phyloP scores from a whole-genome alignment of 1,139 yeast genomes.

The Hansenula sp. region DNA sequence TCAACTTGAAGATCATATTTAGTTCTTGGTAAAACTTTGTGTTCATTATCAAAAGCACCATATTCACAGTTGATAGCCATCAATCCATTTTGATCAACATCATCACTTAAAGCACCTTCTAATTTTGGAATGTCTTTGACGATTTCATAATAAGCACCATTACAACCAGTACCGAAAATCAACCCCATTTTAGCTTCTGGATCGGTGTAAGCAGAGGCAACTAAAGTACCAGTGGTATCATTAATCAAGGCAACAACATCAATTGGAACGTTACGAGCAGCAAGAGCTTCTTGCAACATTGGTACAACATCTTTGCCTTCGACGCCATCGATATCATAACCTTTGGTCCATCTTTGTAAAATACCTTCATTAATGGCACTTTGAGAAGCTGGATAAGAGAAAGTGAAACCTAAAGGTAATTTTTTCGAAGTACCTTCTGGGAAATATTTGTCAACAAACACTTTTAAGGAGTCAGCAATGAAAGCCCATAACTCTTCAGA shows the following conservation, averaged over 20 bases:
- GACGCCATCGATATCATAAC: conserved; percentile 89
- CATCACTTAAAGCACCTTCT: conserved; percentile 63
- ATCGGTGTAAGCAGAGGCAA: conserved; percentile 92
- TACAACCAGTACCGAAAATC: conserved; percentile 97
- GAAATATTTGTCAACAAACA: conserved; percentile 56
- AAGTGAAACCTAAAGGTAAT: conserved; percentile 90
- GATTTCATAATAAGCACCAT: conserved; percentile 91
- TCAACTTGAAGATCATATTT: conserved; percentile 81
- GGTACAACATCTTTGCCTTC: conserved; percentile 96
- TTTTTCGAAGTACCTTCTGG: conserved; percentile 49
- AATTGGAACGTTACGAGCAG: conserved; percentile 66
- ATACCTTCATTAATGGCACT: conserved; percentile 78
- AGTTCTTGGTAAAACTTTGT: conserved; percentile 79
- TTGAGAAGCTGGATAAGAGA: conserved; percentile 91
- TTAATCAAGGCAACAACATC: conserved; percentile 89
- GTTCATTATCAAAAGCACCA: conserved; percentile 96
- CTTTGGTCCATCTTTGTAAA: conserved; percentile 97
- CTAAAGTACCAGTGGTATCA: conserved; percentile 96
- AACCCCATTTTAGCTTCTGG: conserved; percentile 89
- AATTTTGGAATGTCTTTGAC: conserved; percentile 78
- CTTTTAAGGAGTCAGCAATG: conserved; percentile 76
- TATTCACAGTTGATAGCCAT: conserved; percentile 99
- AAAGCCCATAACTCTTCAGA: conserved; percentile 76
- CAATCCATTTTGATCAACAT: conserved; percentile 57
- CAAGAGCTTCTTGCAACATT: conserved; percentile 74